A percentile compares a stretch with the other conserved stretches of the same genome.
These are phyloP conservation scores for Phytophthora sp. DNA, from an alignment of 352 stramenopile genomes.

Conservation along the genomic window DNA sequence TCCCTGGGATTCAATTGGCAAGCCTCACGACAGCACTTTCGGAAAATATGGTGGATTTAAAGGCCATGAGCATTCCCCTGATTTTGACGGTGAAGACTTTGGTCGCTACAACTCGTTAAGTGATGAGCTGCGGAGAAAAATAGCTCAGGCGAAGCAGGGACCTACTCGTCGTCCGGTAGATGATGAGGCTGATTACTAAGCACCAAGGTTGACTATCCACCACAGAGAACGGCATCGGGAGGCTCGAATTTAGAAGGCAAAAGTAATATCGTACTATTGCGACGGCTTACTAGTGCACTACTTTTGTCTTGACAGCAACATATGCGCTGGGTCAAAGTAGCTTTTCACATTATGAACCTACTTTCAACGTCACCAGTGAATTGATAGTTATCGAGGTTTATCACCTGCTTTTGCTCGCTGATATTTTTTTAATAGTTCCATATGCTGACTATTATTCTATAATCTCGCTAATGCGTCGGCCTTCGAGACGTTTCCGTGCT, in stretches of 20 bases:
- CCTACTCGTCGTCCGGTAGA: conserved; percentile 3
- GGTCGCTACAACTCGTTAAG: conserved; percentile 43
- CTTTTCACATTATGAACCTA: too few species aligned
- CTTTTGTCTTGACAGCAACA: too few species aligned
- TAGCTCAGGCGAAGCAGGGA: conserved; percentile 17
- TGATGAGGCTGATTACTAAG: conserved; percentile 29
- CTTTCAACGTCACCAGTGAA: too few species aligned
- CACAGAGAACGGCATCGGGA: too few species aligned
- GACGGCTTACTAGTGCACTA: too few species aligned
- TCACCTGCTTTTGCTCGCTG: too few species aligned
- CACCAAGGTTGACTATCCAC: too few species aligned
- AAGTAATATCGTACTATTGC: too few species aligned
- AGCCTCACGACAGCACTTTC: conserved; percentile 1
- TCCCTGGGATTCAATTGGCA: conserved; percentile 24
- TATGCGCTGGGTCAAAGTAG: too few species aligned
- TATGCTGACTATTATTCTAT: conserved; percentile 19
- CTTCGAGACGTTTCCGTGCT: conserved; percentile 44
- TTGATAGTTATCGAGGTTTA: too few species aligned
- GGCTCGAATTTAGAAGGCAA: too few species aligned
- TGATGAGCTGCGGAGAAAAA: conserved; percentile 31
- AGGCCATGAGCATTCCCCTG: neutral
- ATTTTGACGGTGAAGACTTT: conserved; percentile 23
- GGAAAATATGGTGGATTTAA: conserved; percentile 21
- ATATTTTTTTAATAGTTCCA: too few species aligned
- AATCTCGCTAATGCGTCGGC: conserved; percentile 14